Evolutionary conservation across 1,139 yeast species (phyloP).

Genomic region (Sugiyamaella japonica): DNA sequence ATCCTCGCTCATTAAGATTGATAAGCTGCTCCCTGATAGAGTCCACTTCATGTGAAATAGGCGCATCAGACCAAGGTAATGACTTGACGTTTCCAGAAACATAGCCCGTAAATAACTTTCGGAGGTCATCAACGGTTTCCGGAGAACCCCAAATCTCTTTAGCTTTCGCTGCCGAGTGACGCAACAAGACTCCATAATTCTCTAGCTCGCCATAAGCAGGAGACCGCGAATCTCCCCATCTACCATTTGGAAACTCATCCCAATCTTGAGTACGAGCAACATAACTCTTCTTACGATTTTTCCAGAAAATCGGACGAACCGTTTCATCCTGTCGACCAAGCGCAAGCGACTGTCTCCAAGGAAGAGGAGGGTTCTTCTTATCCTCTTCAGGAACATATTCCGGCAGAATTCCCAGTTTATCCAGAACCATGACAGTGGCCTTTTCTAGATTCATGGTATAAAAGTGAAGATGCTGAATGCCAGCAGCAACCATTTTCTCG

Average conservation of each 20-base stretch:
- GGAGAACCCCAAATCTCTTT: constrained; percentile 89
- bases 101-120: constrained; percentile 62
- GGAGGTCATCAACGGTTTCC: constrained; percentile 54
- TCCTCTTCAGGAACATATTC: constrained; percentile 27
- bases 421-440: constrained; percentile 85
- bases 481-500: constrained; percentile 64
- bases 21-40: constrained; percentile 61
- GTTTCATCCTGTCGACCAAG: constrained; percentile 79
- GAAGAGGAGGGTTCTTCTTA: constrained; percentile 46
- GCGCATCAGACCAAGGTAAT: constrained; percentile 95
- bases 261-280: constrained; percentile 87
- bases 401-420: constrained; percentile 60
- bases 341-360: constrained; percentile 89
- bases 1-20: constrained; percentile 61
- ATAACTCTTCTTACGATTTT: constrained; percentile 87
- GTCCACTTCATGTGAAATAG: constrained; percentile 75
- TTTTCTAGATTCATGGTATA: constrained; percentile 96
- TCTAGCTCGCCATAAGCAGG: constrained; percentile 94
- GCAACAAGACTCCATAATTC: constrained; percentile 52
- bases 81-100: constrained; percentile 68
- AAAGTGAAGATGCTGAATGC: constrained; percentile 86
- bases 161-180: constrained; percentile 61
- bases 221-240: constrained; percentile 93
- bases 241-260: constrained; percentile 95
- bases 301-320: constrained; percentile 96